Evolutionary conservation across 2,329 filamentous ascomycete genomes (phyloP), one percentile per base, ranked within the genome.

Genomic region (Calonectria henricotiae): DNA sequence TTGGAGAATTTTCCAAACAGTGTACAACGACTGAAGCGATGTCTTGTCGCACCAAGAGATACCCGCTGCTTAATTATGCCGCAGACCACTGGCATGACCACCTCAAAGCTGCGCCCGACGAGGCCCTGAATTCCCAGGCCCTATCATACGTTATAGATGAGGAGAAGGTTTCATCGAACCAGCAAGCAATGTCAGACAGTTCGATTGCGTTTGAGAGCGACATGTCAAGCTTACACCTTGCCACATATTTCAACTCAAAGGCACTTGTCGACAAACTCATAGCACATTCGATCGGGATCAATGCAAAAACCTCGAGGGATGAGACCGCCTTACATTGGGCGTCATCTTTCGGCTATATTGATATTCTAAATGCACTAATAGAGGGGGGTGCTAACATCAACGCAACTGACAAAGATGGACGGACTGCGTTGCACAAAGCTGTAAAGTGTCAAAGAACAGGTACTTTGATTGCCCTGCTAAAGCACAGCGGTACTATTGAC

Each of bases 81-180:
- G 62, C 62, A 20, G 47, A 65, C 11, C 25, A 65, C 15, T 65
- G 62, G 47, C 47, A 65, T 39, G 27, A 39, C 6, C 62, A 65
- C 25, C 35, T 65, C 30, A 20, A 35, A 35, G 46, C 35, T 37
- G 7, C 23, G 17, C 20, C 55, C 8, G 23, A 12, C 23, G 23
- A 37, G 15, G 2, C 4, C 8, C 39, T 61, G 1, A 15, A 44
- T 9, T 27, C 27, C 12, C 23, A n/a, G 11, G 37, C 55, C 27
- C 17, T 25, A 9, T 23, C 13, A 44, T 61, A 43, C 25, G 25
- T 61, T 30, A 4, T 30, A n/a, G 23, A 41, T 37, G 27, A 23
- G 6, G 9, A 11, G 15, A 43, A 61, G 2, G 55, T 61, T 8
- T 27, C 27, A n/a, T 61, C 55, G 39, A 17, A 15, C 17, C 17